Evolutionary conservation across 1,139 yeast genomes (phyloP), one percentile per base, ranked within the genome.

Genomic region (Magnusiomyces fungicola): DNA sequence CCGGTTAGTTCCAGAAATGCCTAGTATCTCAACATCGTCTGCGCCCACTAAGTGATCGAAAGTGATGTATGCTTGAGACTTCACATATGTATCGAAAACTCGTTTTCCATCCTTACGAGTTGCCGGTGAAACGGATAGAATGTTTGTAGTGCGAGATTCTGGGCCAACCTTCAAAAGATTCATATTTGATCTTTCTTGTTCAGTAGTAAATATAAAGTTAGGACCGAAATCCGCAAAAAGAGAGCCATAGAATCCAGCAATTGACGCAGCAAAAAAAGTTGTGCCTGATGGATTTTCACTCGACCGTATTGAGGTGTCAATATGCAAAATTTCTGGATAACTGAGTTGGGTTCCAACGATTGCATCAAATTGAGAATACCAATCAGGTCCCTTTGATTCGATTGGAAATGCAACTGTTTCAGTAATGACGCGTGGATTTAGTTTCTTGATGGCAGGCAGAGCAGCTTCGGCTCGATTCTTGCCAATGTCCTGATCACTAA

Each of bases 221-320:
- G 88, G 29, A 3, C 45, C 77, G 53, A 92, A 72, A 65, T 94
- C 98, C 2, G 81, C 81, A 60, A 90, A 80, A 1, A 87, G 75
- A 61, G 79, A 86, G 1, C 96, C 97, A 63, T 78, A 88, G 64
- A 89, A 69, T 0, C 98, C 98, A 63, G 83, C 85, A 7, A 80
- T 63, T 0, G 83, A 84, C 0, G 87, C 69, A 3, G 78, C 74
- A 63, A 86, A 88, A 39, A 92, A 70, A 1, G 95, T 87, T 32
- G 81, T 75, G 30, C 71, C 70, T 25, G 74, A 24, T 18, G 23
- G 10, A 34, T 19, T 12, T n/a, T 2, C 12, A n/a, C 9, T 22
- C 16, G 32, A 10, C 2, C 12, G 18, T 14, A 39, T 34, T 23
- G 38, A 7, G 23, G 16, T 39, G 43, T 34, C n/a, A n/a, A 22